Evolutionary conservation across 2,329 filamentous ascomycete genomes (phyloP), one percentile per base, ranked within the genome.

Genomic region (Arthrobotrys conoides): DNA sequence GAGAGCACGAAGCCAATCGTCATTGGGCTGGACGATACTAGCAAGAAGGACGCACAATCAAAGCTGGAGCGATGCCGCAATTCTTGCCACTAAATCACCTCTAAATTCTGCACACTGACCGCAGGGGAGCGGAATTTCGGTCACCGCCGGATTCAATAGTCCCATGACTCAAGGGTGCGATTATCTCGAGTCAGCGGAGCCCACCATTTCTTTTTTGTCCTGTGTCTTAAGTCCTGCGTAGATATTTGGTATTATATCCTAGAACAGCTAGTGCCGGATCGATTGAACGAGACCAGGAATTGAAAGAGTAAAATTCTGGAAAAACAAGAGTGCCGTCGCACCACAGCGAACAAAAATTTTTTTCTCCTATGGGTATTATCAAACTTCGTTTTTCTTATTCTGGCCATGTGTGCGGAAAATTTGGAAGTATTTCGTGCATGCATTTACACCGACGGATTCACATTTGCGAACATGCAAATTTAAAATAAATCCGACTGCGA

Each of bases 311-410:
- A 61, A 30, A 36, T 48, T 65, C 44, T 48, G 61, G 61, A 65
- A 46, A 46, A 64, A 48, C n/a, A 9, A 9, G 41, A 65, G 57
- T 9, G 57, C 57, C 63, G 36, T 30, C 6, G 38, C 38, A 46
- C 38, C 12, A 12, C 38, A 10, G 16, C 16, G 4, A 49, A 38
- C 63, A 36, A 48, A 65, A 48, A n/a, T n/a, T n/a, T n/a, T n/a
- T n/a, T n/a, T n/a, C n/a, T n/a, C n/a, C n/a, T n/a, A n/a, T n/a
- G n/a, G n/a, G n/a, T n/a, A n/a, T n/a, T n/a, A n/a, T n/a, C n/a
- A n/a, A n/a, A n/a, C n/a, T n/a, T 20, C 55, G 10, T 44, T 71
- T 71, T 71, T 71, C 68, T 71, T 71, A 71, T 71, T 71, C 46
- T 27, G 8, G 68, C 68, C 68, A 71, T 55, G 68, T 61, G 24